phyloP scores from a whole-genome alignment of 257 asterid species.

The Nicotiana sylvestris region DNA sequence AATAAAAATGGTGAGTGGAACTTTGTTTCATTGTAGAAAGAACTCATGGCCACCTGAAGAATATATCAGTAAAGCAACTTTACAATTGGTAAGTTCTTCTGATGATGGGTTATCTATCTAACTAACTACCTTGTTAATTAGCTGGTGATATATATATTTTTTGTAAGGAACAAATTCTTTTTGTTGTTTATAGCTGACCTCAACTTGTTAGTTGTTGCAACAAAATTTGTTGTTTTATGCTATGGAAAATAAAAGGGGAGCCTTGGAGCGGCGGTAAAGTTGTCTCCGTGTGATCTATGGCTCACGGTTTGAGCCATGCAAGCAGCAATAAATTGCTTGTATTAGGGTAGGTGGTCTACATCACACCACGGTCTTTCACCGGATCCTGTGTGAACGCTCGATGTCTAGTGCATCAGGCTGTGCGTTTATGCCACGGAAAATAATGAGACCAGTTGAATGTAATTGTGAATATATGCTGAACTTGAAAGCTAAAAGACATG shows the following conservation, averaged over 20 bases:
- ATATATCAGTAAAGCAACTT: conserved; percentile 69
- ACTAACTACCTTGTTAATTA: background rate
- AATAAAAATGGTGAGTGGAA: conserved; percentile 80
- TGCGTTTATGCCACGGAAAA: too few species aligned
- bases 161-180: background rate
- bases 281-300: too few species aligned
- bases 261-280: too few species aligned
- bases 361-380: too few species aligned
- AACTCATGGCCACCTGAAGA: conserved; percentile 98
- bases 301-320: too few species aligned
- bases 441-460: background rate
- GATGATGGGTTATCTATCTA: background rate
- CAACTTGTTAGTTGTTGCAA: background rate
- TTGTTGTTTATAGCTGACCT: background rate
- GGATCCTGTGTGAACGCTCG: too few species aligned
- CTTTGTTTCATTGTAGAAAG: conserved; percentile 72
- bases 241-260: background rate
- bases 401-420: too few species aligned
- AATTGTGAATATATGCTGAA: background rate
- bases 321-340: too few species aligned
- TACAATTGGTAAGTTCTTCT: conserved; percentile 69
- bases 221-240: background rate
- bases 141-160: too few species aligned
- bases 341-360: too few species aligned
- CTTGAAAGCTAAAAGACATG: background rate